phyloP scores from a whole-genome alignment of 2,329 filamentous ascomycete genomes.

The Alternaria brassicicola region DNA sequence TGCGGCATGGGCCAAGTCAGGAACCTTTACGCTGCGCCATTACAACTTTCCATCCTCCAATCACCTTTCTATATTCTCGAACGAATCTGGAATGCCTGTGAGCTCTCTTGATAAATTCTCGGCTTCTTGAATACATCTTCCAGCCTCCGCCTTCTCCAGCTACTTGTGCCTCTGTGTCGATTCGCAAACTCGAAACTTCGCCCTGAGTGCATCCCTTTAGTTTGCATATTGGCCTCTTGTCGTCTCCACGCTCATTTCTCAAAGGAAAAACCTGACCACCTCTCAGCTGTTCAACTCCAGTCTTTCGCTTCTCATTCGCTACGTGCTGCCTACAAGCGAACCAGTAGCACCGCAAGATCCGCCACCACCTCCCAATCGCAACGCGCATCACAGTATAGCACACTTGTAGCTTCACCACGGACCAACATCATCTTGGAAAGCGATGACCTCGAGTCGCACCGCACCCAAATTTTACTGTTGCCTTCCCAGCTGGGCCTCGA shows the following conservation, averaged over 20 bases:
- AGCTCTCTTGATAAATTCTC: background rate
- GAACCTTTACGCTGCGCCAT: background rate
- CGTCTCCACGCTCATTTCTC: conserved; percentile 16
- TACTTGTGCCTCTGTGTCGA: background rate
- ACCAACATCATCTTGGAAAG: conserved; percentile 14
- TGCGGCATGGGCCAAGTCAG: background rate
- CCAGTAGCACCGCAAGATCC: conserved; percentile 33
- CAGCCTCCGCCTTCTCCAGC: background rate
- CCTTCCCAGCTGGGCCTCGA: conserved; percentile 16
- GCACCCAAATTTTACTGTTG: conserved; percentile 9
- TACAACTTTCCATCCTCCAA: background rate
- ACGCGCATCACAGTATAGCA: conserved; percentile 27
- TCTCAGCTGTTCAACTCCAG: conserved; percentile 19
- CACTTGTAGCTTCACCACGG: conserved; percentile 15
- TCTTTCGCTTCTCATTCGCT: conserved; percentile 34
- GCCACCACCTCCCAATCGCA: conserved; percentile 34
- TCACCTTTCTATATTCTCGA: background rate
- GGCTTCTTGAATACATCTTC: background rate
- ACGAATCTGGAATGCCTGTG: background rate
- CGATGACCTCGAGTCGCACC: conserved; percentile 19
- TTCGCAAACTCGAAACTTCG: background rate
- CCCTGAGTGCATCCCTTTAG: conserved; percentile 25
- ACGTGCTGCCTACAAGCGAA: conserved; percentile 31
- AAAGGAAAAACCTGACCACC: conserved; percentile 10
- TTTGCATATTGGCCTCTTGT: conserved; percentile 27